Conservation (phyloP, 345 rosid species). For the Eucalyptus dawsonii region DNA sequence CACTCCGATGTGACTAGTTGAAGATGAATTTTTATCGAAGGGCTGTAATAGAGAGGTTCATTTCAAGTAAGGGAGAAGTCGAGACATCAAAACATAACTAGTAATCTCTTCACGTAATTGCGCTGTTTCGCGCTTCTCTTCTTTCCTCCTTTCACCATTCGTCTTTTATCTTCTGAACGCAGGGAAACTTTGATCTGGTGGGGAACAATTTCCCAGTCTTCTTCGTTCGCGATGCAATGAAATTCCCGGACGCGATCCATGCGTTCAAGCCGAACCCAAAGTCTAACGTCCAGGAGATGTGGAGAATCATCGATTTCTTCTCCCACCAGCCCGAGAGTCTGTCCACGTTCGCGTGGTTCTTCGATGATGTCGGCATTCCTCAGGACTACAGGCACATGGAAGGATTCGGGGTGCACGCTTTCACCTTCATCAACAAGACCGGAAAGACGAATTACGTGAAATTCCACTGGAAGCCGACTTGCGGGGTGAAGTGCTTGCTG, state of each 20-base stretch:
- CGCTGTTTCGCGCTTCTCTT: background rate
- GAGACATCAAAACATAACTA: background rate
- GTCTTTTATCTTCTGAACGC: background rate
- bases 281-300: constrained; percentile 88
- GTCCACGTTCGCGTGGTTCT: constrained; percentile 81
- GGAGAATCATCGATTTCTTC: constrained; percentile 94
- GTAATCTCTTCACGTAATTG: background rate
- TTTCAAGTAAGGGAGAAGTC: background rate
- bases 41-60: background rate
- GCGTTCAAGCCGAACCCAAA: constrained; percentile 95
- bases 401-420: constrained; percentile 86
- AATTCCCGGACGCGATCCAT: constrained; percentile 94
- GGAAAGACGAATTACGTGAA: constrained; percentile 83
- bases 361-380: constrained; percentile 87
- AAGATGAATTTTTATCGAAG: background rate
- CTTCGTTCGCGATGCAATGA: constrained; percentile 91
- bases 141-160: background rate
- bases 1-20: background rate
- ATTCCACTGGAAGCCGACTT: constrained; percentile 97
- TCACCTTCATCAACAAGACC: constrained; percentile 69
- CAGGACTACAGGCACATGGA: constrained; percentile 97
- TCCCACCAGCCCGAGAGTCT: constrained; percentile 94
- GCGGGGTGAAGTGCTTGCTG: constrained; percentile 67
- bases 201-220: constrained; percentile 98
- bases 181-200: constrained; percentile 99